These are phyloP conservation scores for Peltaster fructicola DNA, from an alignment of 2,329 filamentous ascomycete genomes.

Conservation along the genomic window DNA sequence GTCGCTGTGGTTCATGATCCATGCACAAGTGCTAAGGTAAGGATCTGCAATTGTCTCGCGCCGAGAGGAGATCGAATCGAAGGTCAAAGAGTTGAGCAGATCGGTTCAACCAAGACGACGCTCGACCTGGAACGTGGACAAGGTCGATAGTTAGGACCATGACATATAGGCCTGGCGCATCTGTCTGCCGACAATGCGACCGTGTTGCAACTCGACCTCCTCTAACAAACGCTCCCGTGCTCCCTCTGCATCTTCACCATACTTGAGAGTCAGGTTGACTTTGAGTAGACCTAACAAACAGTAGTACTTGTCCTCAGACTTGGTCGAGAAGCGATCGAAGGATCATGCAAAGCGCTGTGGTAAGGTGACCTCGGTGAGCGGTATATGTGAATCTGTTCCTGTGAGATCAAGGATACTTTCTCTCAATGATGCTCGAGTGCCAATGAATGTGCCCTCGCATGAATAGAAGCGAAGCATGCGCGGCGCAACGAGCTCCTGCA, in stretches of 20 bases:
- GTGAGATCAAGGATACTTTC: conserved; percentile 1
- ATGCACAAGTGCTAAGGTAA: conserved; percentile 24
- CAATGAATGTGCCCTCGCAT: too few species aligned
- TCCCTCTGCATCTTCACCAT: conserved; percentile 18
- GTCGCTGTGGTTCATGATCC: conserved; percentile 21
- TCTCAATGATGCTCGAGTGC: too few species aligned
- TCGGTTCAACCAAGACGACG: background rate
- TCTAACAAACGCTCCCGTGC: conserved; percentile 2
- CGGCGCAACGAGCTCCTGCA: conserved; percentile 8
- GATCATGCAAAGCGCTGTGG: conserved; percentile 5
- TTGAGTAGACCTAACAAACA: conserved; percentile 28
- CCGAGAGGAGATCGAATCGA: conserved; percentile 17
- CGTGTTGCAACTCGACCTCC: conserved; percentile 2
- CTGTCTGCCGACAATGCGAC: too few species aligned
- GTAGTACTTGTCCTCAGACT: conserved; percentile 26
- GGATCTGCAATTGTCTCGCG: conserved; percentile 21
- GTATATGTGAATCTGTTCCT: conserved; percentile 3
- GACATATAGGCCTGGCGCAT: too few species aligned
- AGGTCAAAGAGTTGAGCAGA: conserved; percentile 12
- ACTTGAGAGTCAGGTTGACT: conserved; percentile 26
- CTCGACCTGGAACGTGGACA: conserved; percentile 6
- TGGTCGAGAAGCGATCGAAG: conserved; percentile 2
- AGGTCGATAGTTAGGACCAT: too few species aligned
- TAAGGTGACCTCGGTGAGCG: conserved; percentile 3
- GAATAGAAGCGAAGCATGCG: conserved; percentile 6